These are phyloP conservation scores for Aspergillus olivimuriae DNA, from an alignment of 495 filamentous ascomycete species.

Conservation along the genomic window DNA sequence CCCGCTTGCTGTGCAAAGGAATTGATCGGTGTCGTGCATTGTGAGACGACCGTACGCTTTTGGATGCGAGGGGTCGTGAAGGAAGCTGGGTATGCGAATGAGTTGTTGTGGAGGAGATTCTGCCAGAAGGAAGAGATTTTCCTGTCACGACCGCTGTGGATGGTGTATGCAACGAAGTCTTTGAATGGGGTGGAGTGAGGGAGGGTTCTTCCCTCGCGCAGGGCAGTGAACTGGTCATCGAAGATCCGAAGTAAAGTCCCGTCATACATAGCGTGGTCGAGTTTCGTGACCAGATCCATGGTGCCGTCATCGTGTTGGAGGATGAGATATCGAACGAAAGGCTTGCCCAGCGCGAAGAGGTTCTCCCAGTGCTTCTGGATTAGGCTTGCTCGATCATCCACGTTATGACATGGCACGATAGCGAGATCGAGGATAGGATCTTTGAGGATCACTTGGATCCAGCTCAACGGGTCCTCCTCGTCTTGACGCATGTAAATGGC, in stretches of 20 bases:
- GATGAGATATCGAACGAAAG: slow-evolving; percentile 13
- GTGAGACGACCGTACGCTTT: not conserved
- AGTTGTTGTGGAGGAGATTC: slow-evolving; percentile 5
- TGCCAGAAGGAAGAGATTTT: slow-evolving; percentile 11
- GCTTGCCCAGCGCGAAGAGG: slow-evolving; percentile 11
- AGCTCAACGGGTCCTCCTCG: slow-evolving; percentile 1
- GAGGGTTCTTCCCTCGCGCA: slow-evolving; percentile 3
- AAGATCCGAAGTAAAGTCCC: slow-evolving; percentile 18
- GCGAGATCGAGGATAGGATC: not conserved
- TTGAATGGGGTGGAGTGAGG: slow-evolving; percentile 8
- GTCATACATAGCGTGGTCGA: slow-evolving; percentile 18
- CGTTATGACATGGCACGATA: slow-evolving; percentile 4
- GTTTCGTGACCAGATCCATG: slow-evolving; percentile 12
- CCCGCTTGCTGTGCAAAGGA: slow-evolving; percentile 1
- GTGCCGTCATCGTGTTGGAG: slow-evolving; percentile 6
- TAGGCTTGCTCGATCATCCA: slow-evolving; percentile 1
- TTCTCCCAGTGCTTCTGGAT: slow-evolving; percentile 12
- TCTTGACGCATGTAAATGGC: slow-evolving; percentile 5
- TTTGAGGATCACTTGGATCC: slow-evolving; percentile 12
- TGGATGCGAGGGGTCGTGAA: slow-evolving; percentile 4
- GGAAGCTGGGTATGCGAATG: no score
- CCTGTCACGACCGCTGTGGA: slow-evolving; percentile 3
- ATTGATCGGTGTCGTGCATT: no score
- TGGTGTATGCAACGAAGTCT: slow-evolving; percentile 13
- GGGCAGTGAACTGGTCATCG: slow-evolving; percentile 15